A percentile compares a stretch with the other conserved stretches of the same genome.
These are phyloP conservation scores for Hygrocybe coccinea DNA, from an alignment of 768 basidiomycete genomes.

Conservation along the genomic window DNA sequence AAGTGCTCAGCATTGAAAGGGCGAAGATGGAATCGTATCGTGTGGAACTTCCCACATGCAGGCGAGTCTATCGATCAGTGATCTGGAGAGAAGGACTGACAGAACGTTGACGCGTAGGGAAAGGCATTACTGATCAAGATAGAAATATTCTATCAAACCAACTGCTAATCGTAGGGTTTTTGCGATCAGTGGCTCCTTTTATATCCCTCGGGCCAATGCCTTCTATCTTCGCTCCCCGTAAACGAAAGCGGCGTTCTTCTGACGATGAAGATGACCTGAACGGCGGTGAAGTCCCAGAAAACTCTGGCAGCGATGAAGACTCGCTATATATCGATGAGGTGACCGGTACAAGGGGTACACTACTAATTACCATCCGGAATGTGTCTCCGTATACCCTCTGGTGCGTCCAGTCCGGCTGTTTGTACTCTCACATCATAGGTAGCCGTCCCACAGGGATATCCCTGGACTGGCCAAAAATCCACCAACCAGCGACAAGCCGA, in stretches of 20 bases:
- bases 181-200: slow-evolving; percentile 63
- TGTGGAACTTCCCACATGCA: slow-evolving; percentile 97
- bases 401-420: slow-evolving; percentile 35
- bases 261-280: slow-evolving; percentile 44
- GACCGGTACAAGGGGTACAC: slow-evolving; percentile 51
- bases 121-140: slow-evolving; percentile 89
- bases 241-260: slow-evolving; percentile 42
- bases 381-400: slow-evolving; percentile 84
- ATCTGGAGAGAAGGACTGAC: not conserved
- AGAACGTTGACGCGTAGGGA: slow-evolving; percentile 43
- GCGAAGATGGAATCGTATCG: slow-evolving; percentile 67
- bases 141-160: slow-evolving; percentile 92
- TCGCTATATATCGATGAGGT: not conserved
- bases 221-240: slow-evolving; percentile 33
- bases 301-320: slow-evolving; percentile 10
- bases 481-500: slow-evolving; percentile 48
- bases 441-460: slow-evolving; percentile 53
- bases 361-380: slow-evolving; percentile 84
- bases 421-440: slow-evolving; percentile 3
- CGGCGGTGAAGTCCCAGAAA: slow-evolving; percentile 22
- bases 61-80: slow-evolving; percentile 43
- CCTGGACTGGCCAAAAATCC: slow-evolving; percentile 72
- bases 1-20: slow-evolving; percentile 54
- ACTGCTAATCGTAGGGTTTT: slow-evolving; percentile 71
- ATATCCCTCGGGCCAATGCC: slow-evolving; percentile 58